Percentiles rank a stretch among this genome's conserved stretches.
Conservation (phyloP, 176 grass and related monocot species). For the Phoenix dactylifera region DNA sequence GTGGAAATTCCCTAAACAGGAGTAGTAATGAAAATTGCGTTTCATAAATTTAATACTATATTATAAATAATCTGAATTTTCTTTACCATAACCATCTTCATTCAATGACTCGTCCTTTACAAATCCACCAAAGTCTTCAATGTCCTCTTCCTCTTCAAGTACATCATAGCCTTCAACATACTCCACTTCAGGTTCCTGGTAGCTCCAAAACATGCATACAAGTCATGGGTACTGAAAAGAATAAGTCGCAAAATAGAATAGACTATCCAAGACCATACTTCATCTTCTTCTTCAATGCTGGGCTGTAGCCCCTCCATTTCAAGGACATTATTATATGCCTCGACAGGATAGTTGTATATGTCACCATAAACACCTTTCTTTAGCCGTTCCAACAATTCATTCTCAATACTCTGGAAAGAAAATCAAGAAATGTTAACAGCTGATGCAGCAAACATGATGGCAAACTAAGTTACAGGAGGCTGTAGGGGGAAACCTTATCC, state of each 20-base stretch:
- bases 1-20: too few species aligned
- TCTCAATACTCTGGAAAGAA: constrained; percentile 61
- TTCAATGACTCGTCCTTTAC: constrained; percentile 10
- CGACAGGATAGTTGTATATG: constrained; percentile 57
- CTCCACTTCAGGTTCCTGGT: constrained; percentile 53
- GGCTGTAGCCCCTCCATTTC: constrained; percentile 31
- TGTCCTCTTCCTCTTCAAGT: constrained; percentile 71
- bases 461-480: not conserved
- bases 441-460: not conserved
- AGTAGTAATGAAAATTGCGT: too few species aligned
- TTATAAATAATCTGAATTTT: too few species aligned
- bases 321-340: constrained; percentile 35
- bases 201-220: not conserved
- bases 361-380: constrained; percentile 86
- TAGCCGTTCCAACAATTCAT: constrained; percentile 76
- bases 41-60: too few species aligned
- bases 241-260: constrained; percentile 9
- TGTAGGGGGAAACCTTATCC: constrained; percentile 52
- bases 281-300: constrained; percentile 36
- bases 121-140: constrained; percentile 66
- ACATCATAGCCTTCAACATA: constrained; percentile 71
- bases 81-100: constrained; percentile 29
- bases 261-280: constrained; percentile 25
- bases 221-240: not conserved
- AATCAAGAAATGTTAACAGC: not conserved